Conservation (phyloP, 768 basidiomycete species). For the Suillus subalutaceus region DNA sequence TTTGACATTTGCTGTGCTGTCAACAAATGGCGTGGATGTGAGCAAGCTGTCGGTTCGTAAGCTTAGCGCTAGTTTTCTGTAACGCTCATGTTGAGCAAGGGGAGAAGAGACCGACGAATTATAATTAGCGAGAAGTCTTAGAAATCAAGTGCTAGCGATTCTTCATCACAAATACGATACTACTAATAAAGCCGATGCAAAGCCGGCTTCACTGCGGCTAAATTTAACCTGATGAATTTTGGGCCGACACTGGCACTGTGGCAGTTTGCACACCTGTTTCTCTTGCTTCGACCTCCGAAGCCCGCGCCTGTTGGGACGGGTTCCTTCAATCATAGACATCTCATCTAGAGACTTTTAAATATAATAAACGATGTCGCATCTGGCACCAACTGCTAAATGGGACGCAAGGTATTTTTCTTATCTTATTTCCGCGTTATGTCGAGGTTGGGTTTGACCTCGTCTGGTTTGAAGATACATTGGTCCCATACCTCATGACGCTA, state of each 20-base stretch:
- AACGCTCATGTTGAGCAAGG: background rate
- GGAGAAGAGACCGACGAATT: background rate
- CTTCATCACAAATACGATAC: background rate
- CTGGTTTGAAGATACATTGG: constrained; percentile 54
- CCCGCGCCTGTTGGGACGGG: background rate
- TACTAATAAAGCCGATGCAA: background rate
- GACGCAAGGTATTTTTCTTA: constrained; percentile 59
- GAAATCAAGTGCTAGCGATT: background rate
- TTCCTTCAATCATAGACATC: background rate
- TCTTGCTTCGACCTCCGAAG: background rate
- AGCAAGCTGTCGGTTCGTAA: background rate
- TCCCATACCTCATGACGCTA: constrained; percentile 72
- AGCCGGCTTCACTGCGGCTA: background rate
- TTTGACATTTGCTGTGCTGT: background rate
- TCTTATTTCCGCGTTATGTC: background rate
- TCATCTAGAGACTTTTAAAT: constrained; percentile 16
- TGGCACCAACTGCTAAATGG: constrained; percentile 63
- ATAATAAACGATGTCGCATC: constrained; percentile 50
- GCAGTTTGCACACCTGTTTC: background rate
- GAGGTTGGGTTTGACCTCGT: constrained; percentile 9
- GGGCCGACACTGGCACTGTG: background rate
- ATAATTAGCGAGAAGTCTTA: background rate
- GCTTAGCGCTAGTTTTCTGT: background rate
- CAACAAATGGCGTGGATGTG: background rate
- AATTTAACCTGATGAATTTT: background rate